Base-by-base conservation (phyloP, 495 filamentous ascomycete genomes). In the Lophiotrema nucula region DNA sequence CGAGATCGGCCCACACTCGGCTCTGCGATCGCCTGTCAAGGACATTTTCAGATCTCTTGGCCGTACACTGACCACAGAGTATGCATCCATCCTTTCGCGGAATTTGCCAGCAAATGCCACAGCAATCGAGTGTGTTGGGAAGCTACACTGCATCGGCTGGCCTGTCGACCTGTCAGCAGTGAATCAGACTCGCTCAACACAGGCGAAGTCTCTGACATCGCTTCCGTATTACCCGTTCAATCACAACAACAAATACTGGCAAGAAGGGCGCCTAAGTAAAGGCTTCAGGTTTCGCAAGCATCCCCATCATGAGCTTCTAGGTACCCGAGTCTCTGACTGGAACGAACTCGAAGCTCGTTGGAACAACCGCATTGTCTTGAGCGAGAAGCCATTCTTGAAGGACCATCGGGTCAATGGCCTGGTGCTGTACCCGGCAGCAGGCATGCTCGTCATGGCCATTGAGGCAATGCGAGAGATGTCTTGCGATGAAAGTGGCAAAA, bases 151-250 rank as follows among this genome's bases (percentile, higher is more conserved):
- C 31, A 13, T 22, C 11, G 52, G 53, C 11, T 51, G 19, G n/a
- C 3, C 37, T 15, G 27, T 62, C 2, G 53, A 62, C 25, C 33
- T 56, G 2, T 18, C 18, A 12, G 19, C 41, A 5, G 25, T 60
- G 11, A 60, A 45, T 19, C 2, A 22, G 18, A 4, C 22, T 4
- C 5, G 10, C 3, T 13, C 13, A 11, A 22, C 47, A 37, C 4
- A 24, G 23, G 35, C 23, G 0, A 41, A 49, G 24, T 10, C 50
- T 16, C 26, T 56, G 23, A 53, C 13, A 3, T 23, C 56, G 22
- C 46, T 61, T n/a, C 62, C 62, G 2, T 8, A 27, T 12, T 65
- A 65, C 48, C 27, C 33, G 1, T 65, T 51, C 24, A 50, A 65
- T 19, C 61, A 60, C 19, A 15, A 35, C 1, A 48, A 35, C 13